phyloP scores from a whole-genome alignment of 805 yeast species.

The Sungouiella thailandica region DNA sequence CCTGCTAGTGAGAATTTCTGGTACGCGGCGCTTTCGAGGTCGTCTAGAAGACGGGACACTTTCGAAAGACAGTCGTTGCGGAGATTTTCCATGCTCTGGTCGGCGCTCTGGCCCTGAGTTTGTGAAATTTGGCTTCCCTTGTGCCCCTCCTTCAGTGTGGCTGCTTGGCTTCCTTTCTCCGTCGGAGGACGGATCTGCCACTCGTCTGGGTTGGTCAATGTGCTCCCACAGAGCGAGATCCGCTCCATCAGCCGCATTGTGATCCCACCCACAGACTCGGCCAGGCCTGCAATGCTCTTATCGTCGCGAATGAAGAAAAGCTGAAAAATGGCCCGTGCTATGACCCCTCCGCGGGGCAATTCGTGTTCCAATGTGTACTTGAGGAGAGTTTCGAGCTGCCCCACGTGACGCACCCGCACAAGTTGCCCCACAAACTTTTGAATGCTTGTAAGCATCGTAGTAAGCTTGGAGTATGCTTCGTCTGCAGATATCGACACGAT shows the following conservation, averaged over 20 bases:
- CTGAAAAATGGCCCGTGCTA: conserved; percentile 63
- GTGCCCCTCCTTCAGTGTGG: no score
- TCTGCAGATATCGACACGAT: conserved; percentile 18
- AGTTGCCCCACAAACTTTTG: conserved; percentile 15
- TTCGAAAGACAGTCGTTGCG: conserved; percentile 7
- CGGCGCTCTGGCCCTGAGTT: not conserved
- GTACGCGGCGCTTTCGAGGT: conserved; percentile 42
- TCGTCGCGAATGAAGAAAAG: conserved; percentile 60
- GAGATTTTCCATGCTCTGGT: not conserved
- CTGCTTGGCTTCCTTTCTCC: no score
- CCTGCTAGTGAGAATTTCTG: conserved; percentile 26
- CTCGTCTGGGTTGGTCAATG: conserved; percentile 23
- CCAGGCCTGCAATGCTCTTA: conserved; percentile 50
- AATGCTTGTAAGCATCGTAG: conserved; percentile 17
- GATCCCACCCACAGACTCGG: conserved; percentile 24
- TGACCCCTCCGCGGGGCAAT: conserved; percentile 25
- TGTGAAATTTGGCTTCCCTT: no score
- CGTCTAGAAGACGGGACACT: conserved; percentile 17
- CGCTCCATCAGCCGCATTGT: conserved; percentile 33
- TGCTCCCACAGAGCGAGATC: conserved; percentile 36
- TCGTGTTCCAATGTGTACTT: conserved; percentile 22
- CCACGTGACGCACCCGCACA: conserved; percentile 13
- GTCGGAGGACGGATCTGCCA: conserved; percentile 20
- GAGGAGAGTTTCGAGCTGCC: conserved; percentile 26
- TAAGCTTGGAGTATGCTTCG: conserved; percentile 18